Evolutionary conservation across 441 rosid species (phyloP).

Genomic region (Gossypium aridum): DNA sequence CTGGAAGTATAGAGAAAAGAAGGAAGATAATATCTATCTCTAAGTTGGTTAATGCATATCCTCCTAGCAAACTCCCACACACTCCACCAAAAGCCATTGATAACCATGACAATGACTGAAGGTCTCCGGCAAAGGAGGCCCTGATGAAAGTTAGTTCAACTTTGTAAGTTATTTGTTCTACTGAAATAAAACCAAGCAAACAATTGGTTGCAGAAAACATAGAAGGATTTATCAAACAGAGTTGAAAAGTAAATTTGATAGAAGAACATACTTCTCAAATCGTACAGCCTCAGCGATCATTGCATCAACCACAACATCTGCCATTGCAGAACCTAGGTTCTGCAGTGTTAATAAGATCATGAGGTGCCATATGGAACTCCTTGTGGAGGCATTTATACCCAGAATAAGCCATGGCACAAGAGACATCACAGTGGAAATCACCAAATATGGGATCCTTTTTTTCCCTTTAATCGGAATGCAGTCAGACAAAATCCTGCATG

Average conservation of each 20-base stretch:
- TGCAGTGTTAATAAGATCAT: constrained; percentile 67
- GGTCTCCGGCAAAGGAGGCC: constrained; percentile 90
- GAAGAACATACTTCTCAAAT: constrained; percentile 47
- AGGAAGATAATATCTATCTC: constrained; percentile 65
- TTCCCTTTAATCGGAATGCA: constrained; percentile 83
- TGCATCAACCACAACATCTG: constrained; percentile 92
- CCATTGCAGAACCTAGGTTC: constrained; percentile 92
- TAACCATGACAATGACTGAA: constrained; percentile 85
- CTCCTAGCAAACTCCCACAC: constrained; percentile 86
- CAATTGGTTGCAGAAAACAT: background rate
- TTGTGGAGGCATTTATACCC: constrained; percentile 41
- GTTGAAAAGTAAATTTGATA: background rate
- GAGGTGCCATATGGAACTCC: constrained; percentile 60
- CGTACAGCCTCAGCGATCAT: constrained; percentile 97
- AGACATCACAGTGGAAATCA: constrained; percentile 67
- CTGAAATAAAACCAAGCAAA: background rate
- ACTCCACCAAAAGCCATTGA: constrained; percentile 91
- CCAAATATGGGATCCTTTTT: constrained; percentile 80
- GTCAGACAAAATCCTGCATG: constrained; percentile 73
- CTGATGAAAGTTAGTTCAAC: constrained; percentile 33
- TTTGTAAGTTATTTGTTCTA: background rate
- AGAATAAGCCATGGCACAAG: constrained; percentile 84
- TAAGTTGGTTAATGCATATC: constrained; percentile 70
- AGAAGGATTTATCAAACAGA: background rate
- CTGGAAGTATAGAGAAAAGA: constrained; percentile 65